These are phyloP conservation scores for Aspergillus ustus DNA, from an alignment of 2,329 filamentous ascomycete species.

Conservation along the genomic window DNA sequence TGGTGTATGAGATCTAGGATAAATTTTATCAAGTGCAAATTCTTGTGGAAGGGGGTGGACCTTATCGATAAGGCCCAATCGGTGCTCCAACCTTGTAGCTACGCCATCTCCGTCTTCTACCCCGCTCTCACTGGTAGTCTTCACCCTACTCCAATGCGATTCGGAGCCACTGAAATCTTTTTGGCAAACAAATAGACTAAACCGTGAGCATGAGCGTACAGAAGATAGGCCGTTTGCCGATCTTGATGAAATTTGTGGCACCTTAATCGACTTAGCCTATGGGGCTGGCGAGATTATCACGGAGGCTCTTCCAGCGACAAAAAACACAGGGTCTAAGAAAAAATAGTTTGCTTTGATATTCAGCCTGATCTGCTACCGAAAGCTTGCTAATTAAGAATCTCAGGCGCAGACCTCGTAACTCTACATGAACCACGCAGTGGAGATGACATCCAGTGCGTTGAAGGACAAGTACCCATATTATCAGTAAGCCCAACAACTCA, in stretches of 20 bases:
- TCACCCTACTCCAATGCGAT: neutral
- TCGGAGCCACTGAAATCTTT: neutral
- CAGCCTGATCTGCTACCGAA: neutral
- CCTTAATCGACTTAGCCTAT: constrained; percentile 45
- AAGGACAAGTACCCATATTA: constrained; percentile 58
- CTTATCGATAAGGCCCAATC: neutral
- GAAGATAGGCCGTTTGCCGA: constrained; percentile 20
- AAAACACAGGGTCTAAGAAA: constrained; percentile 50
- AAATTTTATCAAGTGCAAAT: neutral
- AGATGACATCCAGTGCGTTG: constrained; percentile 60
- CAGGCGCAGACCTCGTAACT: constrained; percentile 65
- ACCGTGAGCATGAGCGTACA: neutral
- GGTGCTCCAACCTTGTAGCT: no score
- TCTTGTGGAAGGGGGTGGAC: neutral
- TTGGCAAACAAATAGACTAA: neutral
- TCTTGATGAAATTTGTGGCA: constrained; percentile 49
- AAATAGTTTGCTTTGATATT: constrained; percentile 44
- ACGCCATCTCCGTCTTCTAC: neutral
- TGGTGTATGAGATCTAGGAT: no score
- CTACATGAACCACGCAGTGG: constrained; percentile 68
- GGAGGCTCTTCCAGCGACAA: constrained; percentile 44
- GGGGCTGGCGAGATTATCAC: constrained; percentile 50
- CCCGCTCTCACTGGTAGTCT: neutral
- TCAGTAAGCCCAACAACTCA: constrained; percentile 41
- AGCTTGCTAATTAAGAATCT: neutral